Evolutionary conservation across 352 stramenopile genomes (phyloP).

Genomic region (Blastocystis sp.): DNA sequence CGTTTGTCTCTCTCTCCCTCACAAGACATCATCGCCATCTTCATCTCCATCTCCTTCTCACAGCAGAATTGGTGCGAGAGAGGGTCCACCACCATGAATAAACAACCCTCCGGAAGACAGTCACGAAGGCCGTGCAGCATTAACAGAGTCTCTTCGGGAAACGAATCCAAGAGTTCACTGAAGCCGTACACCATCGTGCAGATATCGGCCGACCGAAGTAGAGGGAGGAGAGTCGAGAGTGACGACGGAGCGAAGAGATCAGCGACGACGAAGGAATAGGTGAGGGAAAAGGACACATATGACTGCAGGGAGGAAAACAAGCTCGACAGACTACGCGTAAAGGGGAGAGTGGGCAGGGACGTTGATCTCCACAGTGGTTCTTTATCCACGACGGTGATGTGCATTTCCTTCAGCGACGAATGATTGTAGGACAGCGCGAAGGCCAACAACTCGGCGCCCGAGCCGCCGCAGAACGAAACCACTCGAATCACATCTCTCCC

Average conservation of each 20-base stretch:
- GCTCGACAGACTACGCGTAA: neutral
- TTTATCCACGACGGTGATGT: conserved; percentile 47
- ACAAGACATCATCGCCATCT: neutral
- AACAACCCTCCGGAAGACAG: neutral
- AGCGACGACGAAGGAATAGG: neutral
- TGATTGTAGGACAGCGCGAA: neutral
- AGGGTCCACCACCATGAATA: conserved; percentile 30
- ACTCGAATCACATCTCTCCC: neutral
- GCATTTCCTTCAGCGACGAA: neutral
- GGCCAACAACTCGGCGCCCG: conserved; percentile 37
- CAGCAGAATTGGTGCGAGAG: conserved; percentile 52
- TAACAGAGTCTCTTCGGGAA: neutral
- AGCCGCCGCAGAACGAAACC: conserved; percentile 45
- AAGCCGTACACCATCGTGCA: conserved; percentile 51
- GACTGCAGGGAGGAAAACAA: neutral
- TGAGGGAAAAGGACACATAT: neutral
- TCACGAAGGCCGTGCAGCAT: neutral
- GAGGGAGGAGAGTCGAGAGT: neutral
- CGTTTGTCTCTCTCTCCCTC: neutral
- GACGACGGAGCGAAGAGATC: neutral
- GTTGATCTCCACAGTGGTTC: conserved; percentile 28
- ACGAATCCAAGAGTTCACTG: conserved; percentile 49
- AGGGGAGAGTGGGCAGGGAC: neutral
- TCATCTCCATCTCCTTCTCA: conserved; percentile 42
- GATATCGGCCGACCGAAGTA: conserved; percentile 22